Conservation (phyloP, 495 filamentous ascomycete species). For the Friedmanniomyces simplex region DNA sequence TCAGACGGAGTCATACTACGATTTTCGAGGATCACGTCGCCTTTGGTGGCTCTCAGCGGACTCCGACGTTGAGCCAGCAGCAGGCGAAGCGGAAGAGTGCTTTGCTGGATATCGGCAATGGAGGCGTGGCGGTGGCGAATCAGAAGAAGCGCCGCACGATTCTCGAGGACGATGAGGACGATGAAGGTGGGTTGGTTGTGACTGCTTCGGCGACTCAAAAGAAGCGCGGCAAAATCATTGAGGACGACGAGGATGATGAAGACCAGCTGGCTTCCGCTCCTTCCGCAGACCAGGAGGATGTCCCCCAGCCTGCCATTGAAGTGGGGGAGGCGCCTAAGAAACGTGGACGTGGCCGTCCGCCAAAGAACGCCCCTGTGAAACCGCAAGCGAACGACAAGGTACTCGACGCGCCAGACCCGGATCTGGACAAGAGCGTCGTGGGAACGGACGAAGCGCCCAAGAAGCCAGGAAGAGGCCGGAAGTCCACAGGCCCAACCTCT, state of each 20-base stretch:
- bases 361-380: background rate
- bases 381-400: background rate
- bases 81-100: constrained; percentile 6
- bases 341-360: constrained; percentile 16
- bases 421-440: background rate
- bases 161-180: constrained; percentile 5
- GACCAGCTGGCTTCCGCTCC: background rate
- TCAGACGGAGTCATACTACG: constrained; percentile 18
- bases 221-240: background rate
- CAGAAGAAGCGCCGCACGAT: constrained; percentile 2
- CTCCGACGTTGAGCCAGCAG: constrained; percentile 14
- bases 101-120: background rate
- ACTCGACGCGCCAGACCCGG: background rate
- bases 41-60: constrained; percentile 2
- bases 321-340: constrained; percentile 10
- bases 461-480: background rate
- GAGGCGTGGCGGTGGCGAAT: background rate
- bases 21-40: constrained; percentile 22
- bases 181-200: constrained; percentile 8
- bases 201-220: background rate
- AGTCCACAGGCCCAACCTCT: background rate
- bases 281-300: background rate
- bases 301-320: background rate
- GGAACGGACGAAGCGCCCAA: background rate
- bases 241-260: background rate